These are phyloP conservation scores for Huntiella moniliformis DNA, from an alignment of 2,329 filamentous ascomycete genomes.

Conservation along the genomic window DNA sequence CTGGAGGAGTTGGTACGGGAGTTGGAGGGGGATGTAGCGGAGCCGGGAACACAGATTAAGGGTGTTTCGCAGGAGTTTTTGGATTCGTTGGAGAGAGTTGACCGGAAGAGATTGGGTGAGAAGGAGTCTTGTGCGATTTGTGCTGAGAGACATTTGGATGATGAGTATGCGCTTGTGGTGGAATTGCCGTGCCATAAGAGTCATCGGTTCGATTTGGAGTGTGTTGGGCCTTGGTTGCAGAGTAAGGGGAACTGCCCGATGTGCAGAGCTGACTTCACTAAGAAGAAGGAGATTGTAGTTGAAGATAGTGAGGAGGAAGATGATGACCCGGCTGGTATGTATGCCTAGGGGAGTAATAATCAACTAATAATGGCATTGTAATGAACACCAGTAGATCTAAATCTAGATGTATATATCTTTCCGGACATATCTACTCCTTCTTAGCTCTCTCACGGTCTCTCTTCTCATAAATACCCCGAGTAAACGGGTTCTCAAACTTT, in stretches of 20 bases:
- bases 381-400: neutral
- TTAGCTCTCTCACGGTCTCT: constrained; percentile 38
- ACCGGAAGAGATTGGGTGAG: constrained; percentile 27
- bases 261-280: constrained; percentile 40
- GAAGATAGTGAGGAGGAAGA: constrained; percentile 32
- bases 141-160: constrained; percentile 41
- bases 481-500: constrained; percentile 86
- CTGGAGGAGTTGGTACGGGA: constrained; percentile 29
- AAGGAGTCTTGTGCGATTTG: constrained; percentile 45
- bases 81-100: constrained; percentile 39
- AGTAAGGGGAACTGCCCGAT: constrained; percentile 46
- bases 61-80: constrained; percentile 42
- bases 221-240: constrained; percentile 45
- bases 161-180: constrained; percentile 43
- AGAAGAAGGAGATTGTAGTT: constrained; percentile 29
- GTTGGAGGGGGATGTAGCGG: constrained; percentile 31
- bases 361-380: too few relatives aligned
- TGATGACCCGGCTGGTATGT: constrained; percentile 32
- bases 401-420: neutral
- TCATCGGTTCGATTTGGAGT: constrained; percentile 48
- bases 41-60: constrained; percentile 30
- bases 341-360: constrained; percentile 18
- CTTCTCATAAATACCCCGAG: constrained; percentile 79
- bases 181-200: constrained; percentile 40
- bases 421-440: neutral